These are phyloP conservation scores for Cornus kousa DNA, from an alignment of 148 eudicot species.

Conservation along the genomic window DNA sequence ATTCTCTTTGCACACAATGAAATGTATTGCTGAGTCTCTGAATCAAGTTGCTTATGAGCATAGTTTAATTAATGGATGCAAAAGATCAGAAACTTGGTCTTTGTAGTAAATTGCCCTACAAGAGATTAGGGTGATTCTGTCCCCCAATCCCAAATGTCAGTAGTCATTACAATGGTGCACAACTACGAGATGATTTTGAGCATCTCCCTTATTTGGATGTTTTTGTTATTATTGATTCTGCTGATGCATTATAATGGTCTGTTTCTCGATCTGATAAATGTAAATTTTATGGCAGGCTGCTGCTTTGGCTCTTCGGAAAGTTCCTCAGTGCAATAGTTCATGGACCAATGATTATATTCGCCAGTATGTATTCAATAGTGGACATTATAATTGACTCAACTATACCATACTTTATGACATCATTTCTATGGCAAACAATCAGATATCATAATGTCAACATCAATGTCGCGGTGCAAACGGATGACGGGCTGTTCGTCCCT, in stretches of 20 bases:
- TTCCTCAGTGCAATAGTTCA: slow-evolving; percentile 76
- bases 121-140: no score
- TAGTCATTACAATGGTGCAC: no score
- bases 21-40: neutral
- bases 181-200: no score
- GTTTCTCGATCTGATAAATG: neutral
- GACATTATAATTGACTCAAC: neutral
- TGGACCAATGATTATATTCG: slow-evolving; percentile 77
- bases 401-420: neutral
- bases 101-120: no score
- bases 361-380: slow-evolving; percentile 46
- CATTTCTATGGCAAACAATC: slow-evolving; percentile 9
- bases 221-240: neutral
- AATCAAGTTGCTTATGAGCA: no score
- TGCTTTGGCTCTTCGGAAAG: slow-evolving; percentile 78
- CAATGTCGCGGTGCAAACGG: slow-evolving; percentile 84
- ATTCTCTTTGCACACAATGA: neutral
- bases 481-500: slow-evolving; percentile 71
- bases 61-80: no score
- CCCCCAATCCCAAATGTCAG: no score
- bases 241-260: neutral
- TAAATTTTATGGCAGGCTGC: slow-evolving; percentile 53
- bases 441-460: slow-evolving; percentile 71
- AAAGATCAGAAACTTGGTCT: no score
- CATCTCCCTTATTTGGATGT: neutral